These are phyloP conservation scores for Acanthochlamys bracteata DNA, from an alignment of 106 monocot genomes.

Conservation along the genomic window DNA sequence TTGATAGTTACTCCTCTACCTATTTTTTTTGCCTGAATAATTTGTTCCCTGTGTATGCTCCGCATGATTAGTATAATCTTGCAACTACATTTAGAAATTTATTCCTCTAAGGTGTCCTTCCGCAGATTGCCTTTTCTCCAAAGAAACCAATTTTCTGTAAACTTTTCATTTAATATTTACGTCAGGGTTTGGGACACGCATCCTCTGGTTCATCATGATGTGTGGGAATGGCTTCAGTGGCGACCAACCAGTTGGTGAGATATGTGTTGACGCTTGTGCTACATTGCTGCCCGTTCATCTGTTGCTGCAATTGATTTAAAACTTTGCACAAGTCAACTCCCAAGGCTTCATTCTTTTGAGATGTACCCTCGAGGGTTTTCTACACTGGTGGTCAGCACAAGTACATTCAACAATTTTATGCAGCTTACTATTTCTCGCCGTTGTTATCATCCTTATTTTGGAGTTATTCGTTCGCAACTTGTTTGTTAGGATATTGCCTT, in stretches of 20 bases:
- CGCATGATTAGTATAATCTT: too few relatives aligned
- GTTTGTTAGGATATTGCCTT: too few relatives aligned
- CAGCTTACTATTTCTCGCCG: not conserved
- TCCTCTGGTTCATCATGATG: slow-evolving; percentile 55
- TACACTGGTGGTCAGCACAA: slow-evolving; percentile 68
- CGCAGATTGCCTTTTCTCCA: not conserved
- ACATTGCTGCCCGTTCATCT: slow-evolving; percentile 46
- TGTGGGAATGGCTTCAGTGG: slow-evolving; percentile 61
- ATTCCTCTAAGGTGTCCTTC: not conserved
- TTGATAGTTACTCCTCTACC: not conserved
- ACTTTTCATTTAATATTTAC: slow-evolving; percentile 16
- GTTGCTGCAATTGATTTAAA: slow-evolving; percentile 64
- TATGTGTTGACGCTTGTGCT: slow-evolving; percentile 68
- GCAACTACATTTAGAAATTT: not conserved
- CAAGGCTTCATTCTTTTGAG: slow-evolving; percentile 47
- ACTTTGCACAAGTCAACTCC: slow-evolving; percentile 48
- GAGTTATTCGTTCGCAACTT: not conserved
- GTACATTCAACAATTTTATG: slow-evolving; percentile 18
- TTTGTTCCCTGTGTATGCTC: too few relatives aligned
- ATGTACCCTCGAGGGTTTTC: slow-evolving; percentile 52
- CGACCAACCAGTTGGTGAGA: slow-evolving; percentile 46
- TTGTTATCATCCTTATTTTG: not conserved
- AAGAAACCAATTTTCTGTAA: not conserved
- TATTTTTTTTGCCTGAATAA: not conserved
- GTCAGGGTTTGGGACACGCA: slow-evolving; percentile 67